Conservation (phyloP, 2,329 filamentous ascomycete species). For the Penicillium glabrum region DNA sequence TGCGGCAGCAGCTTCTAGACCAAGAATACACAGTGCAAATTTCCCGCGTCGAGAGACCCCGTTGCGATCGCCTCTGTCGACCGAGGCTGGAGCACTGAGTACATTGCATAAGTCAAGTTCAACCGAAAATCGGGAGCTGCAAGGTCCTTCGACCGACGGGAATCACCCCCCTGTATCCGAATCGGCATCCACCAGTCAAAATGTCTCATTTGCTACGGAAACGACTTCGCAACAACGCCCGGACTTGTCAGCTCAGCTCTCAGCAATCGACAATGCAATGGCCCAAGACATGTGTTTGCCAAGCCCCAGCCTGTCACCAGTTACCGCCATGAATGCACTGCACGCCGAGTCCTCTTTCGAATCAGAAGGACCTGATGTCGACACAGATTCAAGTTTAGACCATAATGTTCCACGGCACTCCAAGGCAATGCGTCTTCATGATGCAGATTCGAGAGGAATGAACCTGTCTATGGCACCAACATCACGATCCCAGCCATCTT, state of each 20-base stretch:
- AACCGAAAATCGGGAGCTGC: conserved; percentile 9
- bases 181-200: conserved; percentile 22
- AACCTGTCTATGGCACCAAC: conserved; percentile 12
- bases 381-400: conserved; percentile 46
- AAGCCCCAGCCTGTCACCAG: conserved; percentile 89
- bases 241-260: conserved; percentile 37
- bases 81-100: conserved; percentile 28
- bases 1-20: conserved; percentile 20
- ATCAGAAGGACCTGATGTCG: conserved; percentile 41
- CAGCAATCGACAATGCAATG: conserved; percentile 65
- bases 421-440: conserved; percentile 19
- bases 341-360: conserved; percentile 45
- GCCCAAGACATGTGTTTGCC: conserved; percentile 89
- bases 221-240: conserved; percentile 19
- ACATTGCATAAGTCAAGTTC: conserved; percentile 9
- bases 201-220: conserved; percentile 23
- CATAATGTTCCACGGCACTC: conserved; percentile 31
- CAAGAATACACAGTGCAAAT: conserved; percentile 33
- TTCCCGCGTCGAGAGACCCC: conserved; percentile 34
- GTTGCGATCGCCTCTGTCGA: conserved; percentile 33
- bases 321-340: conserved; percentile 69
- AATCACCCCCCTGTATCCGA: conserved; percentile 12
- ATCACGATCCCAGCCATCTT: conserved; percentile 36
- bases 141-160: conserved; percentile 8
- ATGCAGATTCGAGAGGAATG: conserved; percentile 9